Conservation (phyloP, 2,329 filamentous ascomycete genomes). For the Fusarium succisae region DNA sequence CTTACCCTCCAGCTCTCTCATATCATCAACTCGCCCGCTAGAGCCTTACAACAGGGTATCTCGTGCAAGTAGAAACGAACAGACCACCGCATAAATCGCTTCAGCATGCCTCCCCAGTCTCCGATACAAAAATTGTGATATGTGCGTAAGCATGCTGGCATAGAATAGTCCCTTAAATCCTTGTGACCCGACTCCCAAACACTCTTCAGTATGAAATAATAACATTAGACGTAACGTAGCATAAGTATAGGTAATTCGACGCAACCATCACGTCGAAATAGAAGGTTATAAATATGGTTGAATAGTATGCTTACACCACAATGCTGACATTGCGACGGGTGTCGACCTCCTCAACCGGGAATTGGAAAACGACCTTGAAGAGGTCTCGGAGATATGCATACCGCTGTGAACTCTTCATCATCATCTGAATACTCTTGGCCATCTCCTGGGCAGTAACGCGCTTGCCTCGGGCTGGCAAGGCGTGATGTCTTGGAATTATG, state of each 20-base stretch:
- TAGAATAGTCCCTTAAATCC: constrained; percentile 1
- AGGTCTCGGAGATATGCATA: constrained; percentile 85
- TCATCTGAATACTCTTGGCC: constrained; percentile 79
- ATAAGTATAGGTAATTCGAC: constrained; percentile 3
- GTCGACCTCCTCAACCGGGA: constrained; percentile 80
- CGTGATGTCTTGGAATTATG: constrained; percentile 55
- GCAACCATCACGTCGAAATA: neutral
- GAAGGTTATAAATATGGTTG: neutral
- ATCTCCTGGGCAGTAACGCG: constrained; percentile 77
- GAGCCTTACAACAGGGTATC: constrained; percentile 44
- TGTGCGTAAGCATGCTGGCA: constrained; percentile 3
- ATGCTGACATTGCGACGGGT: constrained; percentile 72
- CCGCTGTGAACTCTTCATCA: constrained; percentile 72
- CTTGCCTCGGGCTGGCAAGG: constrained; percentile 62
- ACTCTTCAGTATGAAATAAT: constrained; percentile 21
- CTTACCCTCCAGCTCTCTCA: constrained; percentile 1
- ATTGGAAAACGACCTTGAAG: constrained; percentile 85
- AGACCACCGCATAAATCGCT: constrained; percentile 36
- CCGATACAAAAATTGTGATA: constrained; percentile 23
- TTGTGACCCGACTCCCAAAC: constrained; percentile 20
- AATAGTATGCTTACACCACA: constrained; percentile 49
- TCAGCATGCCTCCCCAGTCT: constrained; percentile 15
- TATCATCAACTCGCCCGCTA: constrained; percentile 21
- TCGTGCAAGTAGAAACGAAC: constrained; percentile 44
- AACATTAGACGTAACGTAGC: constrained; percentile 26